These are phyloP conservation scores for Pugionium dolabratum DNA, from an alignment of 345 rosid species.

Conservation along the genomic window DNA sequence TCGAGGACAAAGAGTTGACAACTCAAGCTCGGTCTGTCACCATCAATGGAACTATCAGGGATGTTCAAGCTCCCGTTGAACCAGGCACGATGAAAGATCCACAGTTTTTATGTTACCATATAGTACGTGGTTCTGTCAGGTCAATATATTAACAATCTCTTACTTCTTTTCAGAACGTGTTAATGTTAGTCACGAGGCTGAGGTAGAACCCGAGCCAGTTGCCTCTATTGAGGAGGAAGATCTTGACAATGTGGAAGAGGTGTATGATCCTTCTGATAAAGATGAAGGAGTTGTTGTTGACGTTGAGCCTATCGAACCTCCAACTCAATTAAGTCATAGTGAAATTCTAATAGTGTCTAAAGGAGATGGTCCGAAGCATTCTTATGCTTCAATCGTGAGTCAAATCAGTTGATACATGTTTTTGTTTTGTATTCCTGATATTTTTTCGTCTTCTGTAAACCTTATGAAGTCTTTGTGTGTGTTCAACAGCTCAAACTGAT, in stretches of 20 bases:
- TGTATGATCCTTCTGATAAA: constrained; percentile 47
- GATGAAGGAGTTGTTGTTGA: constrained; percentile 49
- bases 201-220: constrained; percentile 39
- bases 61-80: constrained; percentile 44
- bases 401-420: not conserved
- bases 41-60: constrained; percentile 43
- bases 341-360: constrained; percentile 47
- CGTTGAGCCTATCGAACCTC: constrained; percentile 42
- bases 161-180: constrained; percentile 33
- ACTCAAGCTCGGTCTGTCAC: constrained; percentile 38
- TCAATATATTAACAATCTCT: not conserved
- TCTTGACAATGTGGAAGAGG: constrained; percentile 39
- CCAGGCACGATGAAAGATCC: constrained; percentile 44
- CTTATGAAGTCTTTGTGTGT: constrained; percentile 1
- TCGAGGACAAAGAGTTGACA: constrained; percentile 56
- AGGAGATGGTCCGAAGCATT: constrained; percentile 59
- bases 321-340: constrained; percentile 28
- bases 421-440: not conserved
- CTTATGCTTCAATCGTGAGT: constrained; percentile 71
- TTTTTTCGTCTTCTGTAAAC: not conserved
- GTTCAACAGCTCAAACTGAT: constrained; percentile 58
- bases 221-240: constrained; percentile 38
- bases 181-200: constrained; percentile 23
- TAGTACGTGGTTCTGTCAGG: not conserved
- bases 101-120: not conserved